Percentiles rank a stretch among this genome's conserved stretches.
phyloP scores from a whole-genome alignment of 768 basidiomycete species.

The Russula foetens region DNA sequence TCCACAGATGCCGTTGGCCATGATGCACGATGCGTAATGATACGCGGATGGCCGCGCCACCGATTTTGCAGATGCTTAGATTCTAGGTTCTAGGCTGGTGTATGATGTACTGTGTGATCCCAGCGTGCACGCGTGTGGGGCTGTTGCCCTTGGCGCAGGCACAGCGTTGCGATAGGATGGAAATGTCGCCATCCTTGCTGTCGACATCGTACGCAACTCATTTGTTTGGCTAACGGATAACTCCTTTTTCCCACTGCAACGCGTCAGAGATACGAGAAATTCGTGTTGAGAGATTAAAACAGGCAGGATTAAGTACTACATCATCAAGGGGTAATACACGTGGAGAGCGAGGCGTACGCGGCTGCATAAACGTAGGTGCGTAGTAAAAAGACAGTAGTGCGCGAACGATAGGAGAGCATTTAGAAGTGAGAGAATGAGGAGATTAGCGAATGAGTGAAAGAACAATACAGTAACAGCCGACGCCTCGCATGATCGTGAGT shows the following conservation, averaged over 20 bases:
- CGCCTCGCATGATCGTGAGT: conserved; percentile 13
- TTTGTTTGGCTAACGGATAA: no score
- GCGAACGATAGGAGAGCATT: conserved; percentile 12
- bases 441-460: background rate
- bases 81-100: background rate
- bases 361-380: conserved; percentile 6
- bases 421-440: conserved; percentile 1
- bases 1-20: background rate
- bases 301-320: conserved; percentile 13
- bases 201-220: no score
- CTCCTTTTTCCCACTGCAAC: background rate
- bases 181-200: background rate
- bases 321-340: conserved; percentile 17
- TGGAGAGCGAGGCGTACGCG: conserved; percentile 12
- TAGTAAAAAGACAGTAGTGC: conserved; percentile 18
- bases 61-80: background rate
- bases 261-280: background rate
- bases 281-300: conserved; percentile 7
- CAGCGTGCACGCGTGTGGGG: background rate
- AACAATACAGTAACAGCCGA: conserved; percentile 11
- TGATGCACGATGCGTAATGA: background rate
- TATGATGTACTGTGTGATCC: background rate
- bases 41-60: background rate
- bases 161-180: no score
- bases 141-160: no score